phyloP scores from a whole-genome alignment of 352 stramenopile species.

The Phytophthora megakarya region DNA sequence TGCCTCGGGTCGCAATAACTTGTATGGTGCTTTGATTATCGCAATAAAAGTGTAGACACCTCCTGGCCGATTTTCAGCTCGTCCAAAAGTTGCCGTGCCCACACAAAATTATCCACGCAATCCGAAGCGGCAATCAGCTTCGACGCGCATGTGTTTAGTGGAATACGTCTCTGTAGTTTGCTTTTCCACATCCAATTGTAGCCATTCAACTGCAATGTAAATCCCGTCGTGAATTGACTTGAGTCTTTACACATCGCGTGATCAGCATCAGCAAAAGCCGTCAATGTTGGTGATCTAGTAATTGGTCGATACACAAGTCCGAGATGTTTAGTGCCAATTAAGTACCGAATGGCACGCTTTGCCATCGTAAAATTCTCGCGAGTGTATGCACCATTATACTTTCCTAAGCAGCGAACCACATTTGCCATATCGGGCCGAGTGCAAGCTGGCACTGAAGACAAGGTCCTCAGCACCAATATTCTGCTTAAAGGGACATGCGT shows the following conservation, averaged over 20 bases:
- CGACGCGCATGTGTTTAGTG: slow-evolving; percentile 7
- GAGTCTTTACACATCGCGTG: slow-evolving; percentile 4
- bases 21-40: slow-evolving; percentile 14
- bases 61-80: slow-evolving; percentile 1
- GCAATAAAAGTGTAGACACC: slow-evolving; percentile 4
- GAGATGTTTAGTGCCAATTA: slow-evolving; percentile 3
- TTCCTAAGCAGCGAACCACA: not conserved
- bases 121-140: not conserved
- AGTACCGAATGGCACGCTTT: slow-evolving; percentile 4
- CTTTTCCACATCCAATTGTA: slow-evolving; percentile 1
- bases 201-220: slow-evolving; percentile 1
- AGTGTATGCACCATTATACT: slow-evolving; percentile 5
- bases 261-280: slow-evolving; percentile 5
- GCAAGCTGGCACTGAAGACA: too few relatives aligned
- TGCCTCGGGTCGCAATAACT: slow-evolving; percentile 6
- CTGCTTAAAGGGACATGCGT: too few relatives aligned
- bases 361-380: not conserved
- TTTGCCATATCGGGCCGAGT: slow-evolving; percentile 11
- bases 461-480: too few relatives aligned
- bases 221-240: slow-evolving; percentile 11
- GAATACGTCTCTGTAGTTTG: not conserved
- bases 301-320: slow-evolving; percentile 1
- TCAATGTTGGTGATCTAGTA: not conserved
- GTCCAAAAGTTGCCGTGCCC: slow-evolving; percentile 3
- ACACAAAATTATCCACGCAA: slow-evolving; percentile 11